phyloP scores from a whole-genome alignment of 306 rosid species.

The Quercus robur region DNA sequence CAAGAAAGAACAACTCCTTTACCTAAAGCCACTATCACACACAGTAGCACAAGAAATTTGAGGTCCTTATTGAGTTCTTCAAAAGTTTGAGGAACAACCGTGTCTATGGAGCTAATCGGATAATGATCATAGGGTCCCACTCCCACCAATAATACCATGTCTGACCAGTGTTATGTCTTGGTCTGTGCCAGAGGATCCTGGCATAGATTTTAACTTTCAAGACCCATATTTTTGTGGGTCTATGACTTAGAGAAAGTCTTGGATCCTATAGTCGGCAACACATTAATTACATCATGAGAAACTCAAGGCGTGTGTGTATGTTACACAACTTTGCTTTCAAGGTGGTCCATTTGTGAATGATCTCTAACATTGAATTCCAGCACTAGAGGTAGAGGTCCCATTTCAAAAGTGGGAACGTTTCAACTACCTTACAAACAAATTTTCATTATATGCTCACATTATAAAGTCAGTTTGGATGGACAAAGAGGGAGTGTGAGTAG shows the following conservation, averaged over 20 bases:
- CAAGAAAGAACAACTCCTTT: too few species aligned
- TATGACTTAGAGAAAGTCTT: background rate
- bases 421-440: too few species aligned
- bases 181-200: background rate
- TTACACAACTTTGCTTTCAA: background rate
- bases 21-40: background rate
- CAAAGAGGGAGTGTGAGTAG: too few species aligned
- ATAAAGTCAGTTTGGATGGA: too few species aligned
- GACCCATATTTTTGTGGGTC: background rate
- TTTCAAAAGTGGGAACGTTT: too few species aligned
- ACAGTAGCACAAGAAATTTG: background rate
- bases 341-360: too few species aligned
- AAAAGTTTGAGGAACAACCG: background rate
- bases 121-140: slow-evolving; percentile 16
- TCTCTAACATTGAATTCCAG: too few species aligned
- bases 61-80: background rate
- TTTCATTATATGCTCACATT: too few species aligned
- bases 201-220: background rate
- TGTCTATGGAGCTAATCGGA: background rate
- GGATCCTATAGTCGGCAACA: background rate
- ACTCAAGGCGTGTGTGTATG: background rate
- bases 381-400: too few species aligned
- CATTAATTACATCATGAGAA: background rate
- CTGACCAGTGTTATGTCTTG: background rate
- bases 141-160: background rate